Evolutionary conservation across 106 monocot species (phyloP), one percentile per base, ranked within the genome.

Genomic region (Phalaenopsis equestris): DNA sequence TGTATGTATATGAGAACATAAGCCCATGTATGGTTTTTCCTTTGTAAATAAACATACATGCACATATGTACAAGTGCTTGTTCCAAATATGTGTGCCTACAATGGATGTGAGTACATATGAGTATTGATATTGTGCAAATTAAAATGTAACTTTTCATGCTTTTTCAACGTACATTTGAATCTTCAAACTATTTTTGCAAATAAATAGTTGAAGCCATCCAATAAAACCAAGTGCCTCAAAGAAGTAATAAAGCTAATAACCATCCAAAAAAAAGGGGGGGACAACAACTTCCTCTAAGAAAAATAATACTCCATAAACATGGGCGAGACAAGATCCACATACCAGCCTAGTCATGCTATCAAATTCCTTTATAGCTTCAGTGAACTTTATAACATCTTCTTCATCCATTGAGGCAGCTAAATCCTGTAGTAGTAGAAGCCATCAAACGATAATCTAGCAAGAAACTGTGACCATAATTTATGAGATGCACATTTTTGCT

Each of bases 331-430:
- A 78, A 65, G 80, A 47, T 78, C 77, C 42, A 78, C 68, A 74
- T 87, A 96, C 96, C 93, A 96, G 83, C 11, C 96, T 83, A 36
- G 96, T 96, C 93, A 96, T 91, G 90, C 90, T 93, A 84, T 96
- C 96, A 86, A 86, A 96, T 80, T 92, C 92, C 82, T 87, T 88
- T 36, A 92, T 80, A 42, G 77, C 83, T 82, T 90, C 91, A 78
- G 96, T 96, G 70, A 96, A 96, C 73, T 90, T 91, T 39, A 17
- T 84, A 79, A 93, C 80, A 83, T 96, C 96, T 84, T 86, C 96
- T 78, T 96, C 96, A 72, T 96, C 96, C 77, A 91, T 79, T 48
- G 96, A 78, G 80, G 88, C 80, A 12, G 93, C 89, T 83, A 93
- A 84, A 85, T 96, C 91, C 96, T 93, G 87, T 65, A 45, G 75